Conservation (phyloP, 352 stramenopile species). For the Globisporangium radiosum region DNA sequence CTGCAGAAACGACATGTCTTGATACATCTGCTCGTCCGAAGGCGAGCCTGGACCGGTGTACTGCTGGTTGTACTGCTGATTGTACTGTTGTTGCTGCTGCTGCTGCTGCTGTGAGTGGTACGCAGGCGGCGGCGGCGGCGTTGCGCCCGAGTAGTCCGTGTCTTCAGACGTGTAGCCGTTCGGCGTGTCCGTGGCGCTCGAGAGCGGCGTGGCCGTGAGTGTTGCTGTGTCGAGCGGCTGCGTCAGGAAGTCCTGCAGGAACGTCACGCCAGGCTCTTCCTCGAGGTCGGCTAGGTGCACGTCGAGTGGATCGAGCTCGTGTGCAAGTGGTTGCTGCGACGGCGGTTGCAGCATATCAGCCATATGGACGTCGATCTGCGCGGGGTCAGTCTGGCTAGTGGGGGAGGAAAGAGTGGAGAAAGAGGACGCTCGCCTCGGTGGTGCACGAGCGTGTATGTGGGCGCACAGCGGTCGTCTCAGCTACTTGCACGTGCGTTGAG, state of each 20-base stretch:
- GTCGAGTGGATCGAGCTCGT: conserved; percentile 68
- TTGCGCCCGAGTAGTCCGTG: conserved; percentile 70
- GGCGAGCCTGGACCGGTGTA: conserved; percentile 6
- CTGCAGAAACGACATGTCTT: conserved; percentile 70
- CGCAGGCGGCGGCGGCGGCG: conserved; percentile 8
- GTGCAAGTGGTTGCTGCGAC: conserved; percentile 37
- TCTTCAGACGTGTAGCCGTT: conserved; percentile 84
- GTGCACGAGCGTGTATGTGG: too few relatives aligned
- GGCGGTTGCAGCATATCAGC: conserved; percentile 43
- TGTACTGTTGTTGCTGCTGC: background rate
- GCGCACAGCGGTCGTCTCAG: too few relatives aligned
- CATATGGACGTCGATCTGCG: too few relatives aligned
- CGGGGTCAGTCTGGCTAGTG: too few relatives aligned
- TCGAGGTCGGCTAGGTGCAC: conserved; percentile 62
- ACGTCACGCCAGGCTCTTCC: conserved; percentile 51
- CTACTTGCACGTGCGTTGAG: too few relatives aligned
- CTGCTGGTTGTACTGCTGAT: background rate
- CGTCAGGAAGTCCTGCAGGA: conserved; percentile 52
- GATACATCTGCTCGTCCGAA: conserved; percentile 68
- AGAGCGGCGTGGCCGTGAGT: conserved; percentile 18
- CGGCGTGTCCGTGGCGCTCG: conserved; percentile 33
- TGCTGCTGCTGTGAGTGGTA: background rate
- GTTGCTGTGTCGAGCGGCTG: conserved; percentile 3
- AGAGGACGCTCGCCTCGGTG: too few relatives aligned
- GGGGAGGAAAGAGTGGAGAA: too few relatives aligned